Conservation (phyloP, 2,329 filamentous ascomycete species). For the Colletotrichum shisoi region DNA sequence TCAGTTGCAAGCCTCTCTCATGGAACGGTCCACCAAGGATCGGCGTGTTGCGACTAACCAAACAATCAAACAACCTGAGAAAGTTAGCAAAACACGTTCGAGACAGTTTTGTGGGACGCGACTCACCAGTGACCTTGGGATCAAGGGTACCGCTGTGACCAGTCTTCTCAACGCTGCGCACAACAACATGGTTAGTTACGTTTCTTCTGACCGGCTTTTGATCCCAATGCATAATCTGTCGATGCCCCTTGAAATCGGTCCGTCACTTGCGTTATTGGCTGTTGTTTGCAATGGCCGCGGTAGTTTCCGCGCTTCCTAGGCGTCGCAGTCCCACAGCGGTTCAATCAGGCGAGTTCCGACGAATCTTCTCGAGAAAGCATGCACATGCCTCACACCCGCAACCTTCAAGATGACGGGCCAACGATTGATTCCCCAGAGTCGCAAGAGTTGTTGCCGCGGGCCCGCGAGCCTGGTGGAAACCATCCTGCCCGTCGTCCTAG, state of each 20-base stretch:
- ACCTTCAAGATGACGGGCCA: constrained; percentile 2
- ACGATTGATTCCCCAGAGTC: neutral
- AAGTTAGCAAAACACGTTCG: constrained; percentile 51
- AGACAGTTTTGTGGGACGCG: constrained; percentile 79
- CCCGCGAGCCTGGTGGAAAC: neutral
- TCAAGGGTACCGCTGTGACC: constrained; percentile 98
- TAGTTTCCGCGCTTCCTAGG: neutral
- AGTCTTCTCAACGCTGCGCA: constrained; percentile 83
- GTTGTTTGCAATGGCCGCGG: constrained; percentile 14
- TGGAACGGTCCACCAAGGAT: constrained; percentile 7
- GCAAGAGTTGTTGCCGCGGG: neutral
- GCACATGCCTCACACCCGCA: neutral
- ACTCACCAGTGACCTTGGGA: constrained; percentile 86
- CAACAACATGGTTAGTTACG: neutral
- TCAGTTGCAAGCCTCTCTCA: constrained; percentile 1
- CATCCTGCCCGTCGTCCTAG: neutral
- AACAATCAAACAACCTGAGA: constrained; percentile 39
- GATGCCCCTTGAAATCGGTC: constrained; percentile 21
- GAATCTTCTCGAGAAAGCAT: constrained; percentile 4
- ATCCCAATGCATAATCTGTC: neutral
- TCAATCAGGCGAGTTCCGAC: neutral
- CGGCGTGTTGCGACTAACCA: constrained; percentile 28
- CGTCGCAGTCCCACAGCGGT: neutral
- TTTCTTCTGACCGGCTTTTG: neutral
- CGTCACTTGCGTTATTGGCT: neutral